Percentiles rank a stretch among this genome's conserved stretches.
These are phyloP conservation scores for Tanacetum coccineum DNA, from an alignment of 129 eudicot species.

Conservation along the genomic window DNA sequence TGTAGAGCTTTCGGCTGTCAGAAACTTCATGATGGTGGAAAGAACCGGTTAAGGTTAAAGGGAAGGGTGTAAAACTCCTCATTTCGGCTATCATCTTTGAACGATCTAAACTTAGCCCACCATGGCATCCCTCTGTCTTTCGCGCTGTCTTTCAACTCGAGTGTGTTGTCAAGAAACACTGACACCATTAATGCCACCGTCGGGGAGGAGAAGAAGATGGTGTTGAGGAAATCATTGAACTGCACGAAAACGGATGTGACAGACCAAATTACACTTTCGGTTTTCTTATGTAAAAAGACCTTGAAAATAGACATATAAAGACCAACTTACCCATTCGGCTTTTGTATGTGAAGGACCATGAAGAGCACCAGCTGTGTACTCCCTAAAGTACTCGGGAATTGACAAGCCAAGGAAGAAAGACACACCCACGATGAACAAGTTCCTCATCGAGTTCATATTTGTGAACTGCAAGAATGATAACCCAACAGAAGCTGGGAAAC, in stretches of 20 bases:
- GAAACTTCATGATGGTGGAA: slow-evolving; percentile 83
- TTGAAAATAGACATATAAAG: slow-evolving; percentile 3
- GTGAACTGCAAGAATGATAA: slow-evolving; percentile 92
- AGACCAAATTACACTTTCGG: background rate
- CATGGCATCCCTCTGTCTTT: slow-evolving; percentile 95
- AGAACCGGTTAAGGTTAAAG: slow-evolving; percentile 93
- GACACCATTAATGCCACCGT: slow-evolving; percentile 82
- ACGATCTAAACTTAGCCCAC: slow-evolving; percentile 96
- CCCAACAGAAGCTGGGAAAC: slow-evolving; percentile 85
- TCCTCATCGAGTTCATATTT: slow-evolving; percentile 98
- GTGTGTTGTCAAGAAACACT: slow-evolving; percentile 94
- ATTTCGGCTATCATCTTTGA: slow-evolving; percentile 92
- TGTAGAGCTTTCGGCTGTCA: background rate
- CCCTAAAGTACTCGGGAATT: slow-evolving; percentile 91
- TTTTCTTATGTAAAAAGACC: background rate
- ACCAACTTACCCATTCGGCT: slow-evolving; percentile 87
- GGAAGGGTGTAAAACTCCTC: slow-evolving; percentile 99
- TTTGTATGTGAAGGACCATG: slow-evolving; percentile 96
- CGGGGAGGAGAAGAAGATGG: slow-evolving; percentile 85
- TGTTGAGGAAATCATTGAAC: slow-evolving; percentile 96
- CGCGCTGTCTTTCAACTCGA: slow-evolving; percentile 85
- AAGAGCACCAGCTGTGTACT: slow-evolving; percentile 79
- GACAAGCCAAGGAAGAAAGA: slow-evolving; percentile 91
- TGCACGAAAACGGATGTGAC: slow-evolving; percentile 31
- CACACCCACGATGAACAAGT: slow-evolving; percentile 84